These are phyloP conservation scores for Alnus rubra DNA, from an alignment of 306 rosid species.

Conservation along the genomic window DNA sequence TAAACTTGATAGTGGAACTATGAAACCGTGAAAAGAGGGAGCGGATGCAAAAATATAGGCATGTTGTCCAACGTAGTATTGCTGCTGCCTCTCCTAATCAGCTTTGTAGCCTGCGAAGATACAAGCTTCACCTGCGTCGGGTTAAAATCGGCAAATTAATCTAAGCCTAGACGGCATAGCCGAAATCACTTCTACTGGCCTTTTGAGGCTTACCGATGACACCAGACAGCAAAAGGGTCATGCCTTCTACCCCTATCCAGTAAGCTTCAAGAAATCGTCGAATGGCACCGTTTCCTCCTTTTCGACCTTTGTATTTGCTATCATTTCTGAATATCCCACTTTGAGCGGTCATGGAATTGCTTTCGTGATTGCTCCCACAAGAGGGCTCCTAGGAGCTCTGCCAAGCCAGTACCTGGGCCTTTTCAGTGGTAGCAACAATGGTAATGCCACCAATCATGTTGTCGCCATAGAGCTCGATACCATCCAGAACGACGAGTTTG, in stretches of 20 bases:
- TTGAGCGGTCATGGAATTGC: constrained; percentile 64
- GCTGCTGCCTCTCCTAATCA: too few relatives aligned
- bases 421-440: constrained; percentile 44
- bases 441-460: constrained; percentile 39
- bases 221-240: constrained; percentile 46
- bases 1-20: too few relatives aligned
- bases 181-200: constrained; percentile 38
- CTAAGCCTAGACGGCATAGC: constrained; percentile 54
- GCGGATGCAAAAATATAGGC: neutral
- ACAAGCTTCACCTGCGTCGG: constrained; percentile 48
- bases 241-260: constrained; percentile 50
- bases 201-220: constrained; percentile 56
- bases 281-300: constrained; percentile 44
- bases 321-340: constrained; percentile 30
- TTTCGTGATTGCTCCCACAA: constrained; percentile 52
- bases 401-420: constrained; percentile 58
- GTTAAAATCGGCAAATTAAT: constrained; percentile 36
- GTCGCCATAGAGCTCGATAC: constrained; percentile 69
- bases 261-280: constrained; percentile 42
- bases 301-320: constrained; percentile 64
- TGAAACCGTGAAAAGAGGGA: too few relatives aligned
- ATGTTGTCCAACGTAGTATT: constrained; percentile 24
- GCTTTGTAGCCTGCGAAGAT: constrained; percentile 28
- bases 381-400: constrained; percentile 34
- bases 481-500: constrained; percentile 33